phyloP scores from a whole-genome alignment of 192 early-diverging fungal genomes.

The Geosiphon pyriformis region DNA sequence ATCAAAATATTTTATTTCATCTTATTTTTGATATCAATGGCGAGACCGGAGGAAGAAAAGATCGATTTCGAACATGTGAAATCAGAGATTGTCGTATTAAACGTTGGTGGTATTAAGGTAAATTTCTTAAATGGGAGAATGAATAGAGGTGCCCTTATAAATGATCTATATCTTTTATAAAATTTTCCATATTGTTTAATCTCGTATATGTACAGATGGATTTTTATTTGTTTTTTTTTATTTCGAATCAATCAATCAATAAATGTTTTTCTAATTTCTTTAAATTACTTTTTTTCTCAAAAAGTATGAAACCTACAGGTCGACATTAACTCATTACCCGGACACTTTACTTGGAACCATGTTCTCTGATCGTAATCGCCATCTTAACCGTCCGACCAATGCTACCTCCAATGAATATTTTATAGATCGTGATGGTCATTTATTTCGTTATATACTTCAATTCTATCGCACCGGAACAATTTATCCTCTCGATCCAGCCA shows the following conservation, averaged over 20 bases:
- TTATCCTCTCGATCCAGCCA: too few species aligned
- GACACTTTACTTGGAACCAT: background rate
- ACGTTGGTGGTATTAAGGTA: background rate
- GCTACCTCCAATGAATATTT: background rate
- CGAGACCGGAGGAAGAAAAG: too few species aligned
- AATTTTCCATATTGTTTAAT: background rate
- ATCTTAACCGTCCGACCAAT: background rate
- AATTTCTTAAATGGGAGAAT: too few species aligned
- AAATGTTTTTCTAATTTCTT: too few species aligned
- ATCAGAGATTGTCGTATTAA: too few species aligned
- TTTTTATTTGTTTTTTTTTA: too few species aligned
- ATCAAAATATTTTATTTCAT: too few species aligned
- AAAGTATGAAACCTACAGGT: slow-evolving; percentile 5
- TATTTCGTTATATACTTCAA: slow-evolving; percentile 7
- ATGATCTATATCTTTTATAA: background rate
- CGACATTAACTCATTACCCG: background rate
- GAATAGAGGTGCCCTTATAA: too few species aligned
- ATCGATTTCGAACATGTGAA: too few species aligned
- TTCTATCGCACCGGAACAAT: background rate
- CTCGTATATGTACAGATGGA: background rate
- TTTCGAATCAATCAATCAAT: too few species aligned
- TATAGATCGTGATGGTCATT: background rate
- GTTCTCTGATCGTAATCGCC: background rate
- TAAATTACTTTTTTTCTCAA: background rate
- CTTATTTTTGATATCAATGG: too few species aligned